phyloP scores from a whole-genome alignment of 805 yeast species.

The Pichia deserticola region DNA sequence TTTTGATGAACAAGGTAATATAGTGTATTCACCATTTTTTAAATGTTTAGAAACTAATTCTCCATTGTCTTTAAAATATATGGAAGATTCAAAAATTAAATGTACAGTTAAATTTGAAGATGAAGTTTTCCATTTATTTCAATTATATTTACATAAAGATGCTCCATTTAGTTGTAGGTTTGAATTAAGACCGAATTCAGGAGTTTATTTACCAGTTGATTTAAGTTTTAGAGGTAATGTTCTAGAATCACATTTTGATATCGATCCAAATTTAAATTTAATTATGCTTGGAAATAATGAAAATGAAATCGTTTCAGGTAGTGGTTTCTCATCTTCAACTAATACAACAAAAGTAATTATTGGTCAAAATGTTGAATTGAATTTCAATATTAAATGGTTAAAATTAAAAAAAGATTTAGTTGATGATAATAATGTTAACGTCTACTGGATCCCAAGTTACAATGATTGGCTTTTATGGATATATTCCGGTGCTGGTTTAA shows the following conservation, averaged over 20 bases:
- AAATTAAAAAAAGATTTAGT: neutral
- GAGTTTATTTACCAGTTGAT: conserved; percentile 49
- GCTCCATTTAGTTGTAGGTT: conserved; percentile 65
- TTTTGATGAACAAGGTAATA: conserved; percentile 52
- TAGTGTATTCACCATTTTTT: conserved; percentile 54
- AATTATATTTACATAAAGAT: conserved; percentile 70
- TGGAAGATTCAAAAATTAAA: conserved; percentile 41
- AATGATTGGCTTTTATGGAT: conserved; percentile 2
- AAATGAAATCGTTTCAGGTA: conserved; percentile 41
- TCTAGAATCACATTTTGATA: conserved; percentile 59
- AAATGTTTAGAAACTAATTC: conserved; percentile 56
- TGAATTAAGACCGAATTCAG: conserved; percentile 39
- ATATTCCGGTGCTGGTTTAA: conserved; percentile 7
- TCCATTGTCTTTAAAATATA: conserved; percentile 51
- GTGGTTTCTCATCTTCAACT: conserved; percentile 55
- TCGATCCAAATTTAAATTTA: conserved; percentile 52
- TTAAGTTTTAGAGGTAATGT: conserved; percentile 61
- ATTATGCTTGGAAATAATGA: conserved; percentile 31
- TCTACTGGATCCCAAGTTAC: neutral
- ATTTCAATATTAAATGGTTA: conserved; percentile 54
- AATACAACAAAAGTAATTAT: conserved; percentile 56
- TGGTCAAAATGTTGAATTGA: conserved; percentile 54
- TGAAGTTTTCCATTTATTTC: conserved; percentile 63
- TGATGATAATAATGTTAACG: conserved; percentile 1
- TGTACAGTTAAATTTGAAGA: conserved; percentile 61